Percentiles rank a stretch among this genome's conserved stretches.
phyloP scores from a whole-genome alignment of 2,329 filamentous ascomycete species.

The Penicillium sp. region DNA sequence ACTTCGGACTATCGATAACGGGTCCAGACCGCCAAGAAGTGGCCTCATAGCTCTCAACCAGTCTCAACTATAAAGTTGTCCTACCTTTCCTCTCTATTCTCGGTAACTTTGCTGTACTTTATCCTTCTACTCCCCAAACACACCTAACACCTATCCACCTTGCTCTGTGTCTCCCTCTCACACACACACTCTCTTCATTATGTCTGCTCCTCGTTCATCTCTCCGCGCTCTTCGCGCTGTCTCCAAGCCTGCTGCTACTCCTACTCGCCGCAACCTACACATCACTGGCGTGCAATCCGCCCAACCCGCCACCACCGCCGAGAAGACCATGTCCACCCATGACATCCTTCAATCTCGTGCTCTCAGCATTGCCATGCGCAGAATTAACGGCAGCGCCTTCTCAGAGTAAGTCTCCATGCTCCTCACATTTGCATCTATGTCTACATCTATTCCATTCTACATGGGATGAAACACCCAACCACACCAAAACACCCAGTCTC shows the following conservation, averaged over 20 bases:
- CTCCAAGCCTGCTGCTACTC: conserved; percentile 39
- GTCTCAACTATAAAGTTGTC: conserved; percentile 20
- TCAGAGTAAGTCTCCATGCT: conserved; percentile 34
- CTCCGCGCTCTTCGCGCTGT: conserved; percentile 48
- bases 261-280: conserved; percentile 54
- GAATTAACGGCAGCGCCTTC: conserved; percentile 47
- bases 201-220: conserved; percentile 50
- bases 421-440: conserved; percentile 5
- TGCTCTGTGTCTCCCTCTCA: too few relatives aligned
- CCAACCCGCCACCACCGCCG: conserved; percentile 50
- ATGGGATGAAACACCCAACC: background rate
- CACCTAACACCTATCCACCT: background rate
- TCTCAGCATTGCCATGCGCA: conserved; percentile 56
- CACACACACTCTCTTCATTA: conserved; percentile 21
- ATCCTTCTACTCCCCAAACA: background rate
- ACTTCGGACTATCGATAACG: conserved; percentile 18
- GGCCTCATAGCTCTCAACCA: conserved; percentile 29
- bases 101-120: background rate
- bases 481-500: conserved; percentile 5
- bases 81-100: conserved; percentile 8
- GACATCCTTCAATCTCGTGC: conserved; percentile 55
- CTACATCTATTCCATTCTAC: background rate
- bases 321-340: conserved; percentile 56
- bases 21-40: conserved; percentile 24
- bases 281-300: conserved; percentile 63